Conservation (phyloP, 2,329 filamentous ascomycete species). For the Cercospora citrullina region DNA sequence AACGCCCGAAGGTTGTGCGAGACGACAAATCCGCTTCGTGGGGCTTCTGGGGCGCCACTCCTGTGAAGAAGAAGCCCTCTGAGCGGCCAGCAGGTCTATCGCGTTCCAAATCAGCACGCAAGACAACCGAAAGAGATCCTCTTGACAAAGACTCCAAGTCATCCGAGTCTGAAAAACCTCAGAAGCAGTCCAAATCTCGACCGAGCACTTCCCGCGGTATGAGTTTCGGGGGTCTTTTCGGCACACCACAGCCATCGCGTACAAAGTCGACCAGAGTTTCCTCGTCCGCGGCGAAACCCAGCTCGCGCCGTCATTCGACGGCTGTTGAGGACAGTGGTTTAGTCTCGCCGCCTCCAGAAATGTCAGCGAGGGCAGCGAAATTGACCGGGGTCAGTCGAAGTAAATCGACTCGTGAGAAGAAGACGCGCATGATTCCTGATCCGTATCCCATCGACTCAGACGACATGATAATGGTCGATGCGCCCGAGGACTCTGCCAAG, state of each 20-base stretch:
- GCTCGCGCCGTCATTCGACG: conserved; percentile 59
- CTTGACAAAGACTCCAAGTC: conserved; percentile 67
- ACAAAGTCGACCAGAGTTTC: conserved; percentile 67
- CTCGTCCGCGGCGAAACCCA: conserved; percentile 38
- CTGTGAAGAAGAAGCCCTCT: conserved; percentile 38
- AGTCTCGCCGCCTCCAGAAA: conserved; percentile 70
- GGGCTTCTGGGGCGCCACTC: conserved; percentile 68
- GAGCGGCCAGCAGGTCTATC: conserved; percentile 47
- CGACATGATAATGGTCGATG: conserved; percentile 58
- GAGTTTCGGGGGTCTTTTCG: conserved; percentile 62
- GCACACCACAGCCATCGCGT: conserved; percentile 52
- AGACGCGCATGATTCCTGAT: conserved; percentile 54
- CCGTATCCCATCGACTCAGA: conserved; percentile 63
- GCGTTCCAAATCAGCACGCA: conserved; percentile 59
- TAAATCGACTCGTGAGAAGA: conserved; percentile 52
- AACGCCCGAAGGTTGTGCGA: conserved; percentile 74
- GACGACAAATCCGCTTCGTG: conserved; percentile 64
- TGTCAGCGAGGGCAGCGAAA: conserved; percentile 76
- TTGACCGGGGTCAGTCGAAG: conserved; percentile 61
- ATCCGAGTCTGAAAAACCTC: conserved; percentile 71
- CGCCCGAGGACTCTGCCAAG: conserved; percentile 44
- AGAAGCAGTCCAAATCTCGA: conserved; percentile 52
- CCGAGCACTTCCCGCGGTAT: conserved; percentile 58
- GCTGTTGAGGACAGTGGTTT: conserved; percentile 64
- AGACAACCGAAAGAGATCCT: conserved; percentile 50